Conservation (phyloP, 1,284 basidiomycete genomes). For the Heterobasidion occidentale region DNA sequence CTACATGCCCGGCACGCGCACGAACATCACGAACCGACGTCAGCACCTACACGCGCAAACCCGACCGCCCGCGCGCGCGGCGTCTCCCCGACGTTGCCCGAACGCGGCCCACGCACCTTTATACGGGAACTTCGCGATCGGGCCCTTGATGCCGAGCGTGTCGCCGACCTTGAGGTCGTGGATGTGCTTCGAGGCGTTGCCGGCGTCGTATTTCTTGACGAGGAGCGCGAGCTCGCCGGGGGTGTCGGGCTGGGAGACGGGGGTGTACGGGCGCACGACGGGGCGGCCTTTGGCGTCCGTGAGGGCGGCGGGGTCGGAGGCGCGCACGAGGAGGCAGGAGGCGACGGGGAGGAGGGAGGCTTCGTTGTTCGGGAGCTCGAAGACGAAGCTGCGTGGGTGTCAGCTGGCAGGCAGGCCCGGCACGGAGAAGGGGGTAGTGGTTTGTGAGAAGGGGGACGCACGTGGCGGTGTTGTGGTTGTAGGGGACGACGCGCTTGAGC, state of each 20-base stretch:
- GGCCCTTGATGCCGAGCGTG: slow-evolving; percentile 84
- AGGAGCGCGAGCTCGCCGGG: slow-evolving; percentile 77
- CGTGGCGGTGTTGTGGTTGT: slow-evolving; percentile 89
- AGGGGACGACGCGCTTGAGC: slow-evolving; percentile 78
- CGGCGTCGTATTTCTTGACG: slow-evolving; percentile 81
- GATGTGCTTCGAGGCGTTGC: slow-evolving; percentile 77
- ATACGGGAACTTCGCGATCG: slow-evolving; percentile 79
- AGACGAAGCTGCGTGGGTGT: slow-evolving; percentile 54
- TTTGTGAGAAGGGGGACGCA: slow-evolving; percentile 22
- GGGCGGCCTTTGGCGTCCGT: slow-evolving; percentile 84
- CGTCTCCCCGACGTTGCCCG: slow-evolving; percentile 1
- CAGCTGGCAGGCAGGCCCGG: neutral
- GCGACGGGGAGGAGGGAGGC: slow-evolving; percentile 74
- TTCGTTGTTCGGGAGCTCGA: slow-evolving; percentile 79
- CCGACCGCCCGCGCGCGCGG: neutral
- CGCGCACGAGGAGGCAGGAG: slow-evolving; percentile 55
- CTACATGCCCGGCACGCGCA: slow-evolving; percentile 24
- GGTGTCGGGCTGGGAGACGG: slow-evolving; percentile 65
- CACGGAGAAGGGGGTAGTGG: neutral
- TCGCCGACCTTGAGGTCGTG: slow-evolving; percentile 72
- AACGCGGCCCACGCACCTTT: slow-evolving; percentile 39
- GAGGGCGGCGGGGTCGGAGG: slow-evolving; percentile 50
- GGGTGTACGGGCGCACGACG: slow-evolving; percentile 84
- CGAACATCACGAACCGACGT: no score
- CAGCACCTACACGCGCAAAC: no score